Base-by-base conservation (phyloP, 495 filamentous ascomycete genomes). In the Penicillium diatomitis region DNA sequence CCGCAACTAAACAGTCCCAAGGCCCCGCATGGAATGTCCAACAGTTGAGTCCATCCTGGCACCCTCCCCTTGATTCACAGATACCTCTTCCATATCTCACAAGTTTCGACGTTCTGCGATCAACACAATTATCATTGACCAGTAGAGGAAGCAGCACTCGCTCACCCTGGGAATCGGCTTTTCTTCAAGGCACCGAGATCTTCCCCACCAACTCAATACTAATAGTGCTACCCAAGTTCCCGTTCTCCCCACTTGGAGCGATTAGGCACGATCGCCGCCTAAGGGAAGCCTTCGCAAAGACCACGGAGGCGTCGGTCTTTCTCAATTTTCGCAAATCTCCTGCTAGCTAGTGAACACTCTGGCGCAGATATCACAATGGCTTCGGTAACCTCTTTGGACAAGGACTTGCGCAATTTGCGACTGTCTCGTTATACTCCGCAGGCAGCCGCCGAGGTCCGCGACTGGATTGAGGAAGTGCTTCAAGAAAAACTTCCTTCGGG, bases 361-460 rank as follows among this genome's bases (percentile, higher is more conserved):
- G 20, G 44, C 38, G 39, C 8, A 10, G 49, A 9, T 44, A 31
- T 49, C 39, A 65, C 29, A 28, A 97, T 97, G 92, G 90, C 94
- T 52, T 96, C 94, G 35, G 94, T 97, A 6, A 77, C 88, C 40
- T 95, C 89, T 49, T 71, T 99, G 33, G 94, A 99, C 62, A 90
- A 89, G 65, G 94, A 99, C 75, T 76, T 99, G 81, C 86, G 86
- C 72, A 90, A 84, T 63, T 63, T 96, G 72, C 91, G 94, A 65
- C 70, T 96, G 60, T 86, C 87, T 36, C 90, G 91, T 70, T 97
- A 96, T 74, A 97, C 92, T 27, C 87, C 90, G 28, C 81, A 86
- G 57, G 92, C 91, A 44, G 89, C 90, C 41, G 85, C 88, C 47
- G 90, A 96, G 70, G 86, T 84, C 6, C 79, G 80, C 44, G 70